Evolutionary conservation across 2,329 filamentous ascomycete species (phyloP).

Genomic region (Microdochium trichocladiopsis): DNA sequence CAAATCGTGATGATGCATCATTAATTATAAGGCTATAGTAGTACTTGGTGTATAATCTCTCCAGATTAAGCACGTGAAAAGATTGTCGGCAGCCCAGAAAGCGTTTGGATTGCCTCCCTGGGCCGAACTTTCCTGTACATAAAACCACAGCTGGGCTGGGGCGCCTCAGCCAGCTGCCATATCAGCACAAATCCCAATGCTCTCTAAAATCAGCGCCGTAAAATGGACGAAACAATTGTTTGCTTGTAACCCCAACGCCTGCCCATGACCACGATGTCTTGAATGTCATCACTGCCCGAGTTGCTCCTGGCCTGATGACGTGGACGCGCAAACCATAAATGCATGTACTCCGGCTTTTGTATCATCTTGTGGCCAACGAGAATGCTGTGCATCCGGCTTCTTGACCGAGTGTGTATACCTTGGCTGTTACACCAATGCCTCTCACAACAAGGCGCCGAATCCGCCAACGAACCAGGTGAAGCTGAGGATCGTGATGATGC

Average conservation of each 20-base stretch:
- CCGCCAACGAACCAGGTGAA: slow-evolving; percentile 60
- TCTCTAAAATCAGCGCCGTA: background rate
- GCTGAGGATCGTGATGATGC: slow-evolving; percentile 46
- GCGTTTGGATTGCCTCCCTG: too few species aligned
- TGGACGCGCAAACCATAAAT: background rate
- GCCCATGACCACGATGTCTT: background rate
- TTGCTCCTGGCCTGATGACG: background rate
- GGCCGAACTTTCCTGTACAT: too few species aligned
- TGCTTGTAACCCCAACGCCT: background rate
- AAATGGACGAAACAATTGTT: background rate
- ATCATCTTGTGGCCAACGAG: background rate
- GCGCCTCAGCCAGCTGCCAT: too few species aligned
- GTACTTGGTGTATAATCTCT: background rate
- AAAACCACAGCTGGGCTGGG: too few species aligned
- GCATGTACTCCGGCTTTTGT: background rate
- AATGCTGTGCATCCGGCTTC: slow-evolving; percentile 2
- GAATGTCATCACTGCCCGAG: background rate
- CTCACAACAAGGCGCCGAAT: slow-evolving; percentile 26
- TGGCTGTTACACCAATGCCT: background rate
- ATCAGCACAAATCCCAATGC: too few species aligned
- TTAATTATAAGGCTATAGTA: background rate
- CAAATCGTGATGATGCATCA: background rate
- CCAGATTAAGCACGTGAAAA: background rate
- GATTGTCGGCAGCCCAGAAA: too few species aligned
- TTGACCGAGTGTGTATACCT: background rate